These are phyloP conservation scores for Zelonia costaricensis DNA, from an alignment of 208 protist species.

Conservation along the genomic window DNA sequence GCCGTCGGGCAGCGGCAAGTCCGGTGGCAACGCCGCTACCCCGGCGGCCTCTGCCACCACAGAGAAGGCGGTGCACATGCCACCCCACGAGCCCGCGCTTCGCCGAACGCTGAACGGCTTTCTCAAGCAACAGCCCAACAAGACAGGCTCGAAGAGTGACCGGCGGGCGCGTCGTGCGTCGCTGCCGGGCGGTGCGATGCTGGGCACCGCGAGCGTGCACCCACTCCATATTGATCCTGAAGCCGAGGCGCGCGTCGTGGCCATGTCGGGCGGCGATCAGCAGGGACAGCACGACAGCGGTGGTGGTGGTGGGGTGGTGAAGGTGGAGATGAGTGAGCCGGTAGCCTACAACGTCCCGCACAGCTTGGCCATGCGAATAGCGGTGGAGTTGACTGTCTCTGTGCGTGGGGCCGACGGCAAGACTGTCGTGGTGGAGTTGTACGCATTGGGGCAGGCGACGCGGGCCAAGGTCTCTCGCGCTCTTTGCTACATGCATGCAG, in stretches of 20 bases:
- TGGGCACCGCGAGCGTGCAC: conserved; percentile 18
- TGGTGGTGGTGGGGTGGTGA: too few species aligned
- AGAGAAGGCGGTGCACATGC: too few species aligned
- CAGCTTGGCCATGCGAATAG: conserved; percentile 44
- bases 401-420: not conserved
- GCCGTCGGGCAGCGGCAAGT: too few species aligned
- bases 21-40: too few species aligned
- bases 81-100: too few species aligned
- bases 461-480: conserved; percentile 46
- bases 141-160: too few species aligned
- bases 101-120: too few species aligned
- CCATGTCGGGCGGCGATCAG: conserved; percentile 31
- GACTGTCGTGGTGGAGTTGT: conserved; percentile 11
- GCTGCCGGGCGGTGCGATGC: conserved; percentile 21
- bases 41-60: too few species aligned
- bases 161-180: too few species aligned
- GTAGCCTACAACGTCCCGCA: conserved; percentile 35
- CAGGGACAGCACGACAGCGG: too few species aligned
- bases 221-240: conserved; percentile 18
- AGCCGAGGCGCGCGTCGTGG: conserved; percentile 39
- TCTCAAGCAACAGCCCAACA: too few species aligned
- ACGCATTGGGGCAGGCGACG: conserved; percentile 61
- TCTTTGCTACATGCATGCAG: conserved; percentile 82
- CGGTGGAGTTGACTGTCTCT: conserved; percentile 38
- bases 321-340: not conserved